Evolutionary conservation across 306 rosid species (phyloP).

Genomic region (Elaeagnus macrophylla): DNA sequence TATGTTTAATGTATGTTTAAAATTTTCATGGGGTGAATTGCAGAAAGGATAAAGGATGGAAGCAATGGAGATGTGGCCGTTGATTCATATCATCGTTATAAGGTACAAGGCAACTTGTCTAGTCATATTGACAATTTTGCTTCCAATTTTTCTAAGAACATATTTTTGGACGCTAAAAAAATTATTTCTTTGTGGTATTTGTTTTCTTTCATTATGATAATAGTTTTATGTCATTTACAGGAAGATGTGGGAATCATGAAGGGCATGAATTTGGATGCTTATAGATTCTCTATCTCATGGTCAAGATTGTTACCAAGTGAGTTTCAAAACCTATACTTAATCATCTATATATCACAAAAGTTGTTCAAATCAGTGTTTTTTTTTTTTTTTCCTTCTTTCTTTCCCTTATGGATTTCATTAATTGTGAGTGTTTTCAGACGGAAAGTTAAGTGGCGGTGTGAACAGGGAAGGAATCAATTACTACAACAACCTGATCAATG

Average conservation of each 20-base stretch:
- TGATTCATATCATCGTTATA: slow-evolving; percentile 35
- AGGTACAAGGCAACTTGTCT: slow-evolving; percentile 15
- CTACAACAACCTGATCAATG: slow-evolving; percentile 31
- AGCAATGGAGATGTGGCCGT: slow-evolving; percentile 35
- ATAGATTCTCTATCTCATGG: slow-evolving; percentile 49
- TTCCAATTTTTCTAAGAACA: too few relatives aligned
- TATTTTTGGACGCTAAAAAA: not conserved
- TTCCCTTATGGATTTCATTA: not conserved
- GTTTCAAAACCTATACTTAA: not conserved
- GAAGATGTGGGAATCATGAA: slow-evolving; percentile 40
- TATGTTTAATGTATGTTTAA: not conserved
- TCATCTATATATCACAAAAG: not conserved
- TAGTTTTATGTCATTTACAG: slow-evolving; percentile 5
- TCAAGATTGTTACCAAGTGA: slow-evolving; percentile 46
- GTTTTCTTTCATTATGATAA: too few relatives aligned
- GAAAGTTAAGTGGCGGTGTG: slow-evolving; percentile 34
- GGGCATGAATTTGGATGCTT: slow-evolving; percentile 35
- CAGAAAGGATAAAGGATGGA: slow-evolving; percentile 27
- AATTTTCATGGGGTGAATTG: not conserved
- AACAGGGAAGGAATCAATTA: slow-evolving; percentile 36
- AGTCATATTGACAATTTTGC: too few relatives aligned
- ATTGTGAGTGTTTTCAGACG: slow-evolving; percentile 14
- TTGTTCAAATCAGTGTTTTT: not conserved
- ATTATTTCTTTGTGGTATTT: not conserved
- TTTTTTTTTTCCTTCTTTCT: not conserved